Evolutionary conservation across 192 early-diverging fungal species (phyloP).

Genomic region (Coemansia sp.): DNA sequence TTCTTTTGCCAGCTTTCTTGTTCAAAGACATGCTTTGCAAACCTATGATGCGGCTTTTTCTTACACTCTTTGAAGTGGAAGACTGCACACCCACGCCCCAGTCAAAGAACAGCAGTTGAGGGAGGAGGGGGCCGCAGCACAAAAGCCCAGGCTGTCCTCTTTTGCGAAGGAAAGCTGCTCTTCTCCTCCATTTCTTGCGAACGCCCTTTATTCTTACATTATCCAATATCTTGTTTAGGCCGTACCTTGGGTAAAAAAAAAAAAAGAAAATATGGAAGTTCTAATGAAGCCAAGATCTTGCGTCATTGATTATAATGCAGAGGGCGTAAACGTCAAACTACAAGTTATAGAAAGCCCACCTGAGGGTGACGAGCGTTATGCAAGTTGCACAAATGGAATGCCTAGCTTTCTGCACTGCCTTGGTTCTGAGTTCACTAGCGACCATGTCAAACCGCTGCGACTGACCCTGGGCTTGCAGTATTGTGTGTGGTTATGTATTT

Average conservation of each 20-base stretch:
- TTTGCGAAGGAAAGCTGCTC: not conserved
- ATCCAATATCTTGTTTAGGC: not conserved
- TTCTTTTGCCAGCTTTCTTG: not conserved
- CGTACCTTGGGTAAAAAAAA: not conserved
- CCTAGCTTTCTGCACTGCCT: not conserved
- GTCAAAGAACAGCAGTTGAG: not conserved
- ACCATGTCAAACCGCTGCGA: not conserved
- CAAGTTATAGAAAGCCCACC: not conserved
- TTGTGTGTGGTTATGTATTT: not conserved
- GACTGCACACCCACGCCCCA: not conserved
- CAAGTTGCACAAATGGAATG: not conserved
- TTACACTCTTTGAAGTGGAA: not conserved
- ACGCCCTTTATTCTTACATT: not conserved
- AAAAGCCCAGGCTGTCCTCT: not conserved
- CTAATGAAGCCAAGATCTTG: not conserved
- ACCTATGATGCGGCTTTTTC: not conserved
- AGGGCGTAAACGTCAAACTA: not conserved
- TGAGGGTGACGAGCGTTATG: not conserved
- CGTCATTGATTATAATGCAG: conserved; percentile 1
- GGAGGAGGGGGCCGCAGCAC: not conserved
- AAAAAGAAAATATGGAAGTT: not conserved
- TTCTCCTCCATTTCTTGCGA: not conserved
- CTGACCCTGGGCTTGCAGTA: not conserved
- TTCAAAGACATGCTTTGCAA: not conserved
- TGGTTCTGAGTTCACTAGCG: not conserved